Percentiles rank a stretch among this genome's conserved stretches.
These are phyloP conservation scores for Austroboletus rostrupii DNA, from an alignment of 1,284 basidiomycete species.

Conservation along the genomic window DNA sequence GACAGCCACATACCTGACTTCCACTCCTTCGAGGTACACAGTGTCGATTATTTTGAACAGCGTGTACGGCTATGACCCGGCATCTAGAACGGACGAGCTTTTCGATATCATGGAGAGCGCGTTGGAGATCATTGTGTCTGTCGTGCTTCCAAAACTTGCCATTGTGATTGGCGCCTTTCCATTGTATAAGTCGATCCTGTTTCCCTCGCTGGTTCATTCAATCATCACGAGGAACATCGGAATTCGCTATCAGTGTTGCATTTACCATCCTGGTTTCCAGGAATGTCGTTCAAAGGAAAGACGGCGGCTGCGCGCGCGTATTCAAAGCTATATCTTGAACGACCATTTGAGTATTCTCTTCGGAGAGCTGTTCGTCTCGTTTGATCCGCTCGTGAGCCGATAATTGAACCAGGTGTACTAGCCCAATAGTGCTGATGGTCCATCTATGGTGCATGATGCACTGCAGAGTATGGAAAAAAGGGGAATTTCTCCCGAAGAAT, in stretches of 20 bases:
- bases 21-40: neutral
- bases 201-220: neutral
- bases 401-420: neutral
- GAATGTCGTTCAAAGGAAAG: slow-evolving; percentile 9
- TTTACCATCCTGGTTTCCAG: slow-evolving; percentile 15
- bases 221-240: neutral
- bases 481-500: neutral
- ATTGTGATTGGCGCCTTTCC: slow-evolving; percentile 7
- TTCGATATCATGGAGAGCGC: neutral
- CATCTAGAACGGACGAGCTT: neutral
- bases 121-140: neutral
- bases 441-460: slow-evolving; percentile 14
- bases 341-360: slow-evolving; percentile 8
- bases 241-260: slow-evolving; percentile 2
- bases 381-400: neutral
- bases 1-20: too few species aligned
- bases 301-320: neutral
- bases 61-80: neutral
- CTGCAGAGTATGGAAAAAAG: slow-evolving; percentile 1
- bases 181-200: slow-evolving; percentile 2
- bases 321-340: neutral
- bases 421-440: neutral
- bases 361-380: neutral
- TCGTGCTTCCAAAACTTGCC: slow-evolving; percentile 4
- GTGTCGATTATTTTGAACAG: neutral